These are phyloP conservation scores for Cytidiella melzeri DNA, from an alignment of 768 basidiomycete genomes.

Conservation along the genomic window DNA sequence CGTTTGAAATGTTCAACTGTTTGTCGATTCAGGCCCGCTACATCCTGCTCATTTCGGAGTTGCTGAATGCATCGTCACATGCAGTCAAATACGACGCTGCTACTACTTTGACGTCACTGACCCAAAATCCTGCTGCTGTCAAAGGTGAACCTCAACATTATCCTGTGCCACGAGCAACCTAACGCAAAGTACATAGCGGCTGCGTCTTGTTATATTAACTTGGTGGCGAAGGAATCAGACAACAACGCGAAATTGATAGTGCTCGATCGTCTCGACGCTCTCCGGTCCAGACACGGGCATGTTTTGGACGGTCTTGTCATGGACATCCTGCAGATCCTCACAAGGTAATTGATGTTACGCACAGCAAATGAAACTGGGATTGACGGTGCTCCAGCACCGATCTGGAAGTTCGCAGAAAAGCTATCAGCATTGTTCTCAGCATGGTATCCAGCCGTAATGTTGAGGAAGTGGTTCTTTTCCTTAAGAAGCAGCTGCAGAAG, in stretches of 20 bases:
- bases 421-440: constrained; percentile 80
- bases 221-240: constrained; percentile 93
- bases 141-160: no score
- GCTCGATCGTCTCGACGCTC: constrained; percentile 78
- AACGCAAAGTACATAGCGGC: constrained; percentile 70
- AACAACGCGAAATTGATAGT: constrained; percentile 99
- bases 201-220: constrained; percentile 79
- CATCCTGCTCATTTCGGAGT: constrained; percentile 89
- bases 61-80: constrained; percentile 83
- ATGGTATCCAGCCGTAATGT: constrained; percentile 94
- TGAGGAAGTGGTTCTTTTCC: constrained; percentile 91
- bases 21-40: constrained; percentile 63
- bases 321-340: constrained; percentile 90
- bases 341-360: constrained; percentile 43
- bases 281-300: constrained; percentile 81
- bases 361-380: neutral
- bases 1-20: no score
- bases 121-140: constrained; percentile 92
- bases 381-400: constrained; percentile 55
- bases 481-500: constrained; percentile 95
- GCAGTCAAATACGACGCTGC: constrained; percentile 98
- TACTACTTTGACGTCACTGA: constrained; percentile 87
- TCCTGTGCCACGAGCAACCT: no score
- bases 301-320: constrained; percentile 89
- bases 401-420: constrained; percentile 94